Percentiles rank a stretch among this genome's conserved stretches.
phyloP scores from a whole-genome alignment of 306 rosid species.

The Cicer bijugum region DNA sequence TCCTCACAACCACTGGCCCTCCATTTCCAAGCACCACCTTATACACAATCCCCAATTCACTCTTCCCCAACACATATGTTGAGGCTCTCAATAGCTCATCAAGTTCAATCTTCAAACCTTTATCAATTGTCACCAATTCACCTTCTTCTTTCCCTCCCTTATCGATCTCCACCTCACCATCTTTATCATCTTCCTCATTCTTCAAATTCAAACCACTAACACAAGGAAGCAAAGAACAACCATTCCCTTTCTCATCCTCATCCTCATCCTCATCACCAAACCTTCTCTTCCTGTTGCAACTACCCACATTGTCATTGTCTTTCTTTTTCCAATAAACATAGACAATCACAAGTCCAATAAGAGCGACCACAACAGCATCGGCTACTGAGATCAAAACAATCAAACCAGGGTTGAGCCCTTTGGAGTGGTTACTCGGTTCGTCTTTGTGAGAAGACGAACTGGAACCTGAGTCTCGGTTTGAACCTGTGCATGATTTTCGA shows the following conservation, averaged over 20 bases:
- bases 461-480: conserved; percentile 47
- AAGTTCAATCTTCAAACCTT: conserved; percentile 80
- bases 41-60: conserved; percentile 94
- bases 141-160: conserved; percentile 57
- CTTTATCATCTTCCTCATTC: conserved; percentile 37
- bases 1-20: conserved; percentile 91
- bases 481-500: conserved; percentile 13
- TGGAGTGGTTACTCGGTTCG: conserved; percentile 25
- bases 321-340: conserved; percentile 88
- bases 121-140: conserved; percentile 79
- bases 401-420: conserved; percentile 62
- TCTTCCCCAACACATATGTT: conserved; percentile 95
- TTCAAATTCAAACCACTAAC: conserved; percentile 48
- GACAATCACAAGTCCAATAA: conserved; percentile 69
- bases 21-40: conserved; percentile 95
- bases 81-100: conserved; percentile 93
- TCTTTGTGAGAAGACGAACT: neutral
- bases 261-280: conserved; percentile 51
- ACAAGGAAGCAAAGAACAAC: conserved; percentile 59
- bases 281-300: conserved; percentile 69
- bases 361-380: conserved; percentile 74
- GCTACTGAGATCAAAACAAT: conserved; percentile 79
- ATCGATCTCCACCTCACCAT: conserved; percentile 61
- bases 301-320: conserved; percentile 68
- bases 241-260: conserved; percentile 45